Percentiles rank a stretch among this genome's conserved stretches.
Conservation (phyloP, 1,139 yeast species). For the Geotrichum bryndzae region DNA sequence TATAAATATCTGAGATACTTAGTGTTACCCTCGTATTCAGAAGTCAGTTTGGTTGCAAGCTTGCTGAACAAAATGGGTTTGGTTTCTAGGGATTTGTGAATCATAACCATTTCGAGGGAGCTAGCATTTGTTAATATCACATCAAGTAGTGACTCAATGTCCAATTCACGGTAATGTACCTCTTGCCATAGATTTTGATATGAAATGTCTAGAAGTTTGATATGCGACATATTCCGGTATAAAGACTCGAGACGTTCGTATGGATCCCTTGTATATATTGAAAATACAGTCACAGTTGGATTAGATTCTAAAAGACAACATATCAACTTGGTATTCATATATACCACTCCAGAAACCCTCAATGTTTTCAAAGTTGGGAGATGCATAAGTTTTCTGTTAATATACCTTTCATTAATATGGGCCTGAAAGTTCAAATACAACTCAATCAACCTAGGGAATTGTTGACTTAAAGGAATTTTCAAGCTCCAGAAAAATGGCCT, state of each 20-base stretch:
- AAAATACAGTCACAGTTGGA: background rate
- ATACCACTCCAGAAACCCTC: background rate
- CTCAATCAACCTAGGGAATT: background rate
- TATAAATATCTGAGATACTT: background rate
- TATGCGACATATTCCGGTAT: background rate
- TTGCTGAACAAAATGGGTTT: background rate
- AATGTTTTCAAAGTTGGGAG: background rate
- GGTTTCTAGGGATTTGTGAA: background rate
- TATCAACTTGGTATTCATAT: background rate
- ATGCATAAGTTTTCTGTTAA: background rate
- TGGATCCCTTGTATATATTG: background rate
- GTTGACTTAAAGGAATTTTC: background rate
- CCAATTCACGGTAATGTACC: background rate
- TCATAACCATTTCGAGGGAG: background rate
- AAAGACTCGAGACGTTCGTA: background rate
- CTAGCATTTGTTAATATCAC: background rate
- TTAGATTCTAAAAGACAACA: background rate
- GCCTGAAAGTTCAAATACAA: background rate
- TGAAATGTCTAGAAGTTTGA: background rate
- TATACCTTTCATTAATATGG: background rate
- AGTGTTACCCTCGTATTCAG: background rate
- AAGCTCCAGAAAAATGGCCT: background rate
- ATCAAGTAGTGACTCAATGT: background rate
- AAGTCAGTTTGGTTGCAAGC: background rate
- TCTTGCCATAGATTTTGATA: background rate